These are phyloP conservation scores for Turnera subulata DNA, from an alignment of 345 rosid species.

Conservation along the genomic window DNA sequence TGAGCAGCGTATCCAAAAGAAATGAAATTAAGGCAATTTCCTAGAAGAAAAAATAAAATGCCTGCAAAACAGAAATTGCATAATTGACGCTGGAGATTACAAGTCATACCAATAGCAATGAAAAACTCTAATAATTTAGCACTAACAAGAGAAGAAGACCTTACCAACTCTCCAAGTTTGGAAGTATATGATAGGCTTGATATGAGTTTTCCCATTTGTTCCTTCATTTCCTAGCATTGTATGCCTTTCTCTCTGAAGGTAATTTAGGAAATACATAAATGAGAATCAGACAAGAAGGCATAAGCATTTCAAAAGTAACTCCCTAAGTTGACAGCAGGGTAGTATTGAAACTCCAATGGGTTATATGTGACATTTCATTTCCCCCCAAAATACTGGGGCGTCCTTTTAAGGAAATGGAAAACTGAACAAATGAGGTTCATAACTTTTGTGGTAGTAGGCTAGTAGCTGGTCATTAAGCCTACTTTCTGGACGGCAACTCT, in stretches of 20 bases:
- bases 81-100: conserved; percentile 20
- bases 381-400: background rate
- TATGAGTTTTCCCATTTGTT: conserved; percentile 50
- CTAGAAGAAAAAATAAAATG: conserved; percentile 73
- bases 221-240: conserved; percentile 54
- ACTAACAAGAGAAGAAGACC: conserved; percentile 22
- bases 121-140: conserved; percentile 3
- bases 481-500: too few relatives aligned
- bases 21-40: conserved; percentile 95
- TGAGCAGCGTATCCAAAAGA: conserved; percentile 99
- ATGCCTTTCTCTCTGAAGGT: conserved; percentile 73
- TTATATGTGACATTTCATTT: background rate
- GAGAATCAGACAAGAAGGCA: background rate
- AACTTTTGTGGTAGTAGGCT: too few relatives aligned
- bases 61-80: conserved; percentile 49
- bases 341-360: background rate
- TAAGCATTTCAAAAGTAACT: background rate
- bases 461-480: too few relatives aligned
- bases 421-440: background rate
- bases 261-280: conserved; percentile 18
- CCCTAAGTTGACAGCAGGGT: background rate
- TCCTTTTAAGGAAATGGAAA: background rate
- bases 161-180: conserved; percentile 98
- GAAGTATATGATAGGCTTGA: conserved; percentile 79
- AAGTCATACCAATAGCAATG: conserved; percentile 1